Percentiles rank a stretch among this genome's conserved stretches.
Evolutionary conservation across 148 eudicot genomes (phyloP).

Genomic region (Rhododendron williamsianum): DNA sequence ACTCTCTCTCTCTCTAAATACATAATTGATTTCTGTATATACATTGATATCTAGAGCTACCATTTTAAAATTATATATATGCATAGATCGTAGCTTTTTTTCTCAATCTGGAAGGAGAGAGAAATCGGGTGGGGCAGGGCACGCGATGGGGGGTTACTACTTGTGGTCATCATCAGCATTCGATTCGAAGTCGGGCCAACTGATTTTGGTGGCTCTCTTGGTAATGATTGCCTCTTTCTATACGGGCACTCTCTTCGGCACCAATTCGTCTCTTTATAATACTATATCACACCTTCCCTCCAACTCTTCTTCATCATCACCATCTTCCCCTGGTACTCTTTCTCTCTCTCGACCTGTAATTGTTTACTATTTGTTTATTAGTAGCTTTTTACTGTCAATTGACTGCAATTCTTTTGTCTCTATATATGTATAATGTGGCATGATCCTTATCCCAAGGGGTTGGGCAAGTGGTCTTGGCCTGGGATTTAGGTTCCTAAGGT

Average conservation of each 20-base stretch:
- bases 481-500: too few relatives aligned
- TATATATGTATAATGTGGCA: neutral
- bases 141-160: conserved; percentile 15
- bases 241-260: conserved; percentile 63
- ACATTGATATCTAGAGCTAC: neutral
- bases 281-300: conserved; percentile 24
- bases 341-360: conserved; percentile 3
- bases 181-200: conserved; percentile 59
- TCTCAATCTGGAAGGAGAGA: neutral
- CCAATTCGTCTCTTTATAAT: conserved; percentile 27
- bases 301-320: conserved; percentile 17
- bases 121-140: neutral
- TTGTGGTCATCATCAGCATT: conserved; percentile 27
- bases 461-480: too few relatives aligned
- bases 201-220: conserved; percentile 45
- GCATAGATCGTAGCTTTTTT: too few relatives aligned
- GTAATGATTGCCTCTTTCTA: conserved; percentile 72
- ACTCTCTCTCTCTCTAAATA: neutral
- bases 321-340: conserved; percentile 30
- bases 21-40: neutral
- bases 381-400: neutral
- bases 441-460: neutral
- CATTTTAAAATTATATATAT: neutral
- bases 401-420: neutral
- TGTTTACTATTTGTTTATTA: neutral